Base-by-base conservation (phyloP, 2,329 filamentous ascomycete genomes). In the Colletotrichum camelliae region DNA sequence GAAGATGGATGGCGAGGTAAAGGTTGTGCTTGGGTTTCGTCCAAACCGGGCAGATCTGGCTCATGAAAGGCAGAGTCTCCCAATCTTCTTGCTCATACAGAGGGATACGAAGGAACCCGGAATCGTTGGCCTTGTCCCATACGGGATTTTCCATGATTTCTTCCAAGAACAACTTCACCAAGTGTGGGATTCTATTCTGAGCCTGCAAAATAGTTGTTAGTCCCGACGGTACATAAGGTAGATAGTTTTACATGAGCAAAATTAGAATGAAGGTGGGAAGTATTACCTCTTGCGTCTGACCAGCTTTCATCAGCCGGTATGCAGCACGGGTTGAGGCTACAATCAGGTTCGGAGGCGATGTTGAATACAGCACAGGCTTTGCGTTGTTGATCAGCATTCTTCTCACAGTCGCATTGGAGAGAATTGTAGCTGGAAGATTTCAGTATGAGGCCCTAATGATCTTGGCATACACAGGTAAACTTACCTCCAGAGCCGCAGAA, bases 401-500 rank as follows among this genome's bases (percentile, higher is more conserved):
- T n/a, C 78, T 76, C 21, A 81, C 67, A 1, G 77, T 78, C 2
- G 55, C 39, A 60, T 79, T 78, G 31, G 72, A 71, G 4, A 82
- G 62, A 10, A 81, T 78, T 16, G 43, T 48, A 7, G 75, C 80
- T 81, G 43, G 7, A 16, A 48, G 15, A 48, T 48, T 16, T 24
- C 24, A 48, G 15, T 48, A 16, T 48, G 12, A 16, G n/a, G 15
- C 15, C n/a, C 16, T 48, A 15, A 48, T 16, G 43, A 7, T 13
- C 1, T 7, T 48, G 43, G 13, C 31, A 48, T 48, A 48, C n/a
- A 13, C 15, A 16, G 43, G 16, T 48, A 15, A 48, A 48, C 62
- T 43, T 16, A 65, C 62, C 62, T 9, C 85, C 86, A 57, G 79
- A 81, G 18, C 81, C 80, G 1, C 84, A 89, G 29, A 91, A 77